Base-by-base conservation (phyloP, 129 eudicot genomes). In the Ambrosia trifida region DNA sequence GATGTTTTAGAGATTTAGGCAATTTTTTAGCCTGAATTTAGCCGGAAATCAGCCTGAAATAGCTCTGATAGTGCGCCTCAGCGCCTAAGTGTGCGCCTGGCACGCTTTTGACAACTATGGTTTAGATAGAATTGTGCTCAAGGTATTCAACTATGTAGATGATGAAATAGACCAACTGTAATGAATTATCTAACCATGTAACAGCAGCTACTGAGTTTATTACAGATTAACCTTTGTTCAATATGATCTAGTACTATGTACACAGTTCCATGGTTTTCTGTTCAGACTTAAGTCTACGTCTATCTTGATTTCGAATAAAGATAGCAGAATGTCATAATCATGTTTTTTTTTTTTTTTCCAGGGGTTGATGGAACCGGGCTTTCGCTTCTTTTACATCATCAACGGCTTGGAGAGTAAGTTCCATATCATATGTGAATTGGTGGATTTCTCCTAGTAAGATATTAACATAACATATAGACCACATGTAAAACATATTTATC, bases 351-450 rank as follows among this genome's bases (percentile, higher is more conserved):
- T 58, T 16, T 24, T 24, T 70, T 71, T 72, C 45, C 79, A 89
- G 96, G 93, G 38, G 62, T 81, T 67, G 87, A 80, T 80, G 96
- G 96, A 35, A 72, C 60, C 40, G 96, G 93, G 61, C 83, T 83
- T 66, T 89, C 86, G 28, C 96, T 89, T 73, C 76, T 78, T 28
- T 49, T 78, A 84, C 93, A 89, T 30, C 86, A 84, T 75, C 80
- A 73, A 51, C 83, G 85, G 60, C 86, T 89, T 20, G 85, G 86
- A 66, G 74, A 79, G 93, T 86, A 76, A 82, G 88, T 80, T 12
- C 32, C 30, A 11, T 2, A 49, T 24, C 51, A 43, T 20, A 11
- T 28, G 16, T 24, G 38, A 66, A 36, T 38, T 5, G 28, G 28
- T 63, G 60, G 60, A 51, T 51, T 16, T 51, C 57, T 51, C 2